Evolutionary conservation across 371 early-diverging fungal genomes (phyloP), one percentile per base, ranked within the genome.

Genomic region (Polyrhizophydium stewartii): DNA sequence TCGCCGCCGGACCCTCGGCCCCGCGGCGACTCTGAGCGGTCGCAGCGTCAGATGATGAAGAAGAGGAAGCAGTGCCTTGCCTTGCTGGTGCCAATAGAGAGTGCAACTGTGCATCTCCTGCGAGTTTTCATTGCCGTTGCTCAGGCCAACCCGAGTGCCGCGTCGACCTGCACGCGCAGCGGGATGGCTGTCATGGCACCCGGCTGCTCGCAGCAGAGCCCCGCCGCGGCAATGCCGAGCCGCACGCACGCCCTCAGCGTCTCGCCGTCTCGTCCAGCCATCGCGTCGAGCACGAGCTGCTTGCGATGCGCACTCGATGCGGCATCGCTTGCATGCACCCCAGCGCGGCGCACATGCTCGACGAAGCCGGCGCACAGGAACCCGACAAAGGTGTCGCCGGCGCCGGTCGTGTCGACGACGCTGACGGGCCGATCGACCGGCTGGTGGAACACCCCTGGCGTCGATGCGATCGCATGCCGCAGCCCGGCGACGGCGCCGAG

Each of bases 361-460:
- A 65, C 56, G 19, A 90, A 77, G 22, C 83, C 70, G 21, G 89
- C 81, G 30, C 86, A 71, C 72, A 92, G 90, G 72, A 82, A 92
- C 1, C 93, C 95, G 60, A 87, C 84, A 83, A 91, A 93, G 19
- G 87, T 88, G 63, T 93, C 94, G 40, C 94, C 94, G 27, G 71
- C 72, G 28, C 74, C 72, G 38, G 73, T 68, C 16, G 72, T 74
- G 64, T 74, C 73, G 30, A 63, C 66, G 5, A 69, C 49, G 3
- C 53, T 58, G 51, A 64, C 61, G 35, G 40, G 41, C 17, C 19
- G 28, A 6, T 58, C 50, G 43, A 65, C 68, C 1, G 63, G 56
- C 17, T 40, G 45, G 17, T 32, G 43, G 40, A 59, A 43, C 45
- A 9, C 32, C 10, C 1, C 17, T 47, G 51, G 33, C 19, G 65